Evolutionary conservation across 2,329 filamentous ascomycete genomes (phyloP).

Genomic region (Neonectria faginata): DNA sequence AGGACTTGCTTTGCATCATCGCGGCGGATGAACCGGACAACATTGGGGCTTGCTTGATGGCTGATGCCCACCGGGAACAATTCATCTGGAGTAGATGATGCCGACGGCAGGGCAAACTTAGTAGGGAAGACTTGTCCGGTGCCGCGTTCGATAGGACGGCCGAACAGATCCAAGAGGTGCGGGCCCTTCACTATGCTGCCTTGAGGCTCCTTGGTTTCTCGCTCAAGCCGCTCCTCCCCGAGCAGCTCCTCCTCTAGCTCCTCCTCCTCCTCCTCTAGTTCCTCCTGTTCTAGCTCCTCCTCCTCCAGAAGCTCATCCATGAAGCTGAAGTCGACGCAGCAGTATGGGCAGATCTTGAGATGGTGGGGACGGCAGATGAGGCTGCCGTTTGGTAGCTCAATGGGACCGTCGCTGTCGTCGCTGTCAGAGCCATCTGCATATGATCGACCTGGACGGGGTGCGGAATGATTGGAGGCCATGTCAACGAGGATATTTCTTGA

Average conservation of each 20-base stretch:
- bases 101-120: constrained; percentile 28
- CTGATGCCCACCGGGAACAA: constrained; percentile 19
- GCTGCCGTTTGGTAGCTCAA: constrained; percentile 50
- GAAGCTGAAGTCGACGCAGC: constrained; percentile 53
- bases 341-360: constrained; percentile 48
- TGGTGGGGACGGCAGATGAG: constrained; percentile 52
- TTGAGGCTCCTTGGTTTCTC: constrained; percentile 22
- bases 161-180: background rate
- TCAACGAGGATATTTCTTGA: no score
- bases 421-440: constrained; percentile 46
- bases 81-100: constrained; percentile 9
- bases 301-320: constrained; percentile 22
- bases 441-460: no score
- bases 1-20: constrained; percentile 44
- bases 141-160: constrained; percentile 4
- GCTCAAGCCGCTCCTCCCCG: constrained; percentile 27
- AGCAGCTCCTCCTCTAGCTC: constrained; percentile 36
- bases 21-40: constrained; percentile 21
- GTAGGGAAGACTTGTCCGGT: constrained; percentile 30
- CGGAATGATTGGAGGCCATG: no score
- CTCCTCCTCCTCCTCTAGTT: constrained; percentile 33
- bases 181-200: background rate
- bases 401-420: constrained; percentile 37
- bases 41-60: background rate
- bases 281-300: constrained; percentile 33